Evolutionary conservation across 2,329 filamentous ascomycete species (phyloP).

Genomic region (Chaetomiaceae sp.): DNA sequence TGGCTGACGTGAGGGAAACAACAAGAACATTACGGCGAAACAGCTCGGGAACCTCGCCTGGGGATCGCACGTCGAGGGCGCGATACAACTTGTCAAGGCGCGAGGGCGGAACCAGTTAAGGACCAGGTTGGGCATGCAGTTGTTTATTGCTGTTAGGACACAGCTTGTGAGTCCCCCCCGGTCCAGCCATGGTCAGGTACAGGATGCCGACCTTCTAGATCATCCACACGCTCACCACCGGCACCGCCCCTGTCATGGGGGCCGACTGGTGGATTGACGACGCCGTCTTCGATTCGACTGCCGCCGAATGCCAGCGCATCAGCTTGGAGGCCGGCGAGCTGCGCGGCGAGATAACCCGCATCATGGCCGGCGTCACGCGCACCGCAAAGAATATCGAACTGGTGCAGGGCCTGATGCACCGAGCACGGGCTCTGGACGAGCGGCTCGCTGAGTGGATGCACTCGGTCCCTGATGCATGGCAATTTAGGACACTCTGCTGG

Average conservation of each 20-base stretch:
- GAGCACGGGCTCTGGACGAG: constrained; percentile 49
- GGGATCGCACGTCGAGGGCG: constrained; percentile 61
- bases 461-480: constrained; percentile 47
- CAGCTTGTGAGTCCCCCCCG: constrained; percentile 47
- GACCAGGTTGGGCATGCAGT: constrained; percentile 48
- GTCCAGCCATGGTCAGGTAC: background rate
- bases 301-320: constrained; percentile 47
- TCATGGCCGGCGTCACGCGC: constrained; percentile 44
- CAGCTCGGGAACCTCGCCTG: constrained; percentile 53
- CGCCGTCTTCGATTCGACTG: constrained; percentile 46
- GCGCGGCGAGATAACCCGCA: constrained; percentile 49
- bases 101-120: constrained; percentile 52
- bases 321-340: constrained; percentile 53
- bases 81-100: constrained; percentile 56
- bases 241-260: constrained; percentile 50
- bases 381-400: constrained; percentile 48
- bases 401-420: constrained; percentile 49
- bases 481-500: constrained; percentile 52
- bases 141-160: constrained; percentile 57
- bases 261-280: constrained; percentile 55
- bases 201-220: constrained; percentile 38
- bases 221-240: constrained; percentile 52
- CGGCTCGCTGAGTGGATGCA: constrained; percentile 50
- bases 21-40: constrained; percentile 50
- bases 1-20: background rate